These are phyloP conservation scores for Yamadazyma olivae DNA, from an alignment of 805 yeast species.

Conservation along the genomic window DNA sequence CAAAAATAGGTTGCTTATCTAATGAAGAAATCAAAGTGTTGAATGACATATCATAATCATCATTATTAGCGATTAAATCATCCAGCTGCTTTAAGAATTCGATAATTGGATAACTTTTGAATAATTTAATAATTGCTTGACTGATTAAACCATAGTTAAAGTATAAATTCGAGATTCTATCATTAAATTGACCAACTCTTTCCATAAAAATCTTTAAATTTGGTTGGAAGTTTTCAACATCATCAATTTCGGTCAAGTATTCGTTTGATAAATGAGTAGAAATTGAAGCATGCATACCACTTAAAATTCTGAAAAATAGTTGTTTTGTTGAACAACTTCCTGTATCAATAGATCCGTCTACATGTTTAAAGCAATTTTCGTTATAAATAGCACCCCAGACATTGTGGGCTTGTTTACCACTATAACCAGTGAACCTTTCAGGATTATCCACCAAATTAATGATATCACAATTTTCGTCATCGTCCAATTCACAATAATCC, in stretches of 20 bases:
- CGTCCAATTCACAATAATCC: slow-evolving; percentile 70
- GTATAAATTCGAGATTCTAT: slow-evolving; percentile 83
- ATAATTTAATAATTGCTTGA: slow-evolving; percentile 69
- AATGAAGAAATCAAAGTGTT: slow-evolving; percentile 19
- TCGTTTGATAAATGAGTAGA: slow-evolving; percentile 91
- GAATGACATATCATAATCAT: slow-evolving; percentile 25
- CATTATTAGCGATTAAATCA: slow-evolving; percentile 45
- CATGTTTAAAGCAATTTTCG: slow-evolving; percentile 78
- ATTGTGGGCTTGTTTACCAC: slow-evolving; percentile 86
- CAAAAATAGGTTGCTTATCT: slow-evolving; percentile 40
- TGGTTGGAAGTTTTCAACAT: slow-evolving; percentile 71
- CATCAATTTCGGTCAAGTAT: slow-evolving; percentile 37
- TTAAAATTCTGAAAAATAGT: slow-evolving; percentile 78
- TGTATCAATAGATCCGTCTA: slow-evolving; percentile 5
- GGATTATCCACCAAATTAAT: slow-evolving; percentile 88
- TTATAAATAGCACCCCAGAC: slow-evolving; percentile 92
- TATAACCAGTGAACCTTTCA: slow-evolving; percentile 94
- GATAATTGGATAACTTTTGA: slow-evolving; percentile 21
- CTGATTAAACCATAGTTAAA: slow-evolving; percentile 88
- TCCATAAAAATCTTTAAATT: slow-evolving; percentile 78
- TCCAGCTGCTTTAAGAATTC: slow-evolving; percentile 29
- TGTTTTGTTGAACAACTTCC: slow-evolving; percentile 62
- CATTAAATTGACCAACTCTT: slow-evolving; percentile 87
- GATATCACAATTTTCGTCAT: slow-evolving; percentile 68
- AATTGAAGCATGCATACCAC: slow-evolving; percentile 95